Evolutionary conservation across 257 asterid species (phyloP).

Genomic region (Nicotiana sylvestris): DNA sequence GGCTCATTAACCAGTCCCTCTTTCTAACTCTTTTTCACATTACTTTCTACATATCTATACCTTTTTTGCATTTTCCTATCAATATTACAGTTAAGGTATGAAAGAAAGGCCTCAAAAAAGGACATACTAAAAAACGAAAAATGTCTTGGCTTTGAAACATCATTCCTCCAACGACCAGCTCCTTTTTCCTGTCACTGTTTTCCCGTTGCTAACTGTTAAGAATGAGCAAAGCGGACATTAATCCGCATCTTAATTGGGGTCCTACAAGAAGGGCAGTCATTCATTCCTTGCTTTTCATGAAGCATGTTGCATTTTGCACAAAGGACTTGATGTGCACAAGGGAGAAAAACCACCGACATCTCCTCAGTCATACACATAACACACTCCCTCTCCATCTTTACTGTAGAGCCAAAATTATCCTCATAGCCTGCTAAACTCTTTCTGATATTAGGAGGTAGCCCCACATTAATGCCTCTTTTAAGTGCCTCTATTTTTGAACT

Average conservation of each 20-base stretch:
- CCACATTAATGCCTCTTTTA: slow-evolving; percentile 18
- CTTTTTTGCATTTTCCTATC: background rate
- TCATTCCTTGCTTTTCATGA: slow-evolving; percentile 62
- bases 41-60: background rate
- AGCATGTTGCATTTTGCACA: slow-evolving; percentile 53
- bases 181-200: background rate
- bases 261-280: slow-evolving; percentile 81
- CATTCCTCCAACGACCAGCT: background rate
- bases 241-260: slow-evolving; percentile 46
- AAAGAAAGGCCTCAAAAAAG: background rate
- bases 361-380: slow-evolving; percentile 82
- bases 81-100: background rate
- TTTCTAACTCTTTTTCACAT: background rate
- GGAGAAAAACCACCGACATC: slow-evolving; percentile 65
- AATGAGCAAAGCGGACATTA: slow-evolving; percentile 29
- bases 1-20: background rate
- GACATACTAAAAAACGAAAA: background rate
- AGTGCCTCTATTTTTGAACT: slow-evolving; percentile 56
- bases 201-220: slow-evolving; percentile 7
- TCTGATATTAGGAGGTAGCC: slow-evolving; percentile 18
- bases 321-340: slow-evolving; percentile 83
- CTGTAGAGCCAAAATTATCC: slow-evolving; percentile 32
- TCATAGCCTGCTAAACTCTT: slow-evolving; percentile 44
- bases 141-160: background rate
- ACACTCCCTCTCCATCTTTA: slow-evolving; percentile 68